A percentile compares a stretch with the other conserved stretches of the same genome.
Conservation (phyloP, 768 basidiomycete genomes). For the Imleria badia region DNA sequence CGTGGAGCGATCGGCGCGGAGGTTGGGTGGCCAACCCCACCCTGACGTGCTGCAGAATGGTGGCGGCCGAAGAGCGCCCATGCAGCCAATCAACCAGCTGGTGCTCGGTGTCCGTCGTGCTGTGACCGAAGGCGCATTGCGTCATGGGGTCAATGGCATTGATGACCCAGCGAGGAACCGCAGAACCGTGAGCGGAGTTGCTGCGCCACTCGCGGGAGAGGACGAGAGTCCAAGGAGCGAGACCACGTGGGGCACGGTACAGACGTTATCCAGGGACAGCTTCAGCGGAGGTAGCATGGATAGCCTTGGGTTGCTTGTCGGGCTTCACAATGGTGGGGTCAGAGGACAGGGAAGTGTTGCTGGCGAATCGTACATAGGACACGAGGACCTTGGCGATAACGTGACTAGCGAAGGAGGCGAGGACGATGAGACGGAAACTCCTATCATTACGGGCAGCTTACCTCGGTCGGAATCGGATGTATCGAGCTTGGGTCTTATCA, state of each 20-base stretch:
- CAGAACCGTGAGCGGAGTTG: constrained; percentile 10
- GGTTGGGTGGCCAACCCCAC: constrained; percentile 13
- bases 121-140: constrained; percentile 14
- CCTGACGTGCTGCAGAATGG: constrained; percentile 15
- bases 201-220: constrained; percentile 15
- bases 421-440: constrained; percentile 19
- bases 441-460: constrained; percentile 21
- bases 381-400: constrained; percentile 11
- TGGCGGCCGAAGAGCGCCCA: constrained; percentile 17
- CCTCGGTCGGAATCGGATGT: constrained; percentile 16
- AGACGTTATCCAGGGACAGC: constrained; percentile 21
- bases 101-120: constrained; percentile 21
- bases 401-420: constrained; percentile 17
- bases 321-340: constrained; percentile 31
- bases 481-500: constrained; percentile 32
- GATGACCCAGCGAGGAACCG: constrained; percentile 6
- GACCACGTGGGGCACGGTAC: constrained; percentile 38
- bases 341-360: constrained; percentile 25
- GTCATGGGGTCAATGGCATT: constrained; percentile 6
- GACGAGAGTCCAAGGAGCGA: constrained; percentile 33
- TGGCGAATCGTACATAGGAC: constrained; percentile 20
- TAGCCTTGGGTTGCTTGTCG: constrained; percentile 31
- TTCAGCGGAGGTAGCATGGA: constrained; percentile 24
- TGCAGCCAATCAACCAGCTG: constrained; percentile 17
- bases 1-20: constrained; percentile 17